Percentiles rank a stretch among this genome's conserved stretches.
These are phyloP conservation scores for Dujonia santamariae DNA, from an alignment of 1,139 yeast genomes.

Conservation along the genomic window DNA sequence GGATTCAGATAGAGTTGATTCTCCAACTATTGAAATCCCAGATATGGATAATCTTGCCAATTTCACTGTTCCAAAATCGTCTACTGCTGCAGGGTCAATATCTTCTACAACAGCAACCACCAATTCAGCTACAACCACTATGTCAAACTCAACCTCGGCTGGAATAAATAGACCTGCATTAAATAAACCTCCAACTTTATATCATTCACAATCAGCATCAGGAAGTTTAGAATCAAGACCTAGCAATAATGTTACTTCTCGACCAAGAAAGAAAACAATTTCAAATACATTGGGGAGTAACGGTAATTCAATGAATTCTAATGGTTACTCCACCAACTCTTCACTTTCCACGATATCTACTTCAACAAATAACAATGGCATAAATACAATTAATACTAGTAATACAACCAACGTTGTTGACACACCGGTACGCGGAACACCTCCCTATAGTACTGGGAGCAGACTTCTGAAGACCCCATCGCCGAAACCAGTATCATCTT, in stretches of 20 bases:
- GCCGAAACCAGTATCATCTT: slow-evolving; percentile 32
- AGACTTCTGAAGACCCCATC: slow-evolving; percentile 32
- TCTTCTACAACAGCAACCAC: slow-evolving; percentile 13
- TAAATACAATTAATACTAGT: too few species aligned
- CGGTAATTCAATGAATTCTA: slow-evolving; percentile 9
- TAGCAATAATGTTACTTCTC: slow-evolving; percentile 8
- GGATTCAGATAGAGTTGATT: slow-evolving; percentile 29
- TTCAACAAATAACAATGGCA: slow-evolving; percentile 7
- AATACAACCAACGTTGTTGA: too few species aligned
- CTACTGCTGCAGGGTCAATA: slow-evolving; percentile 8
- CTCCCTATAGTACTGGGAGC: slow-evolving; percentile 33
- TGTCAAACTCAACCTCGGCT: neutral
- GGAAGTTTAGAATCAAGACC: slow-evolving; percentile 39
- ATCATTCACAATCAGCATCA: slow-evolving; percentile 50
- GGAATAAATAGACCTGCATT: slow-evolving; percentile 25
- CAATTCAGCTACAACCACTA: slow-evolving; percentile 13
- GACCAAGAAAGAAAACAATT: slow-evolving; percentile 39
- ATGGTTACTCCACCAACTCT: slow-evolving; percentile 2
- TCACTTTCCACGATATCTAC: slow-evolving; percentile 2
- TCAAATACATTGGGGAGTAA: slow-evolving; percentile 30
- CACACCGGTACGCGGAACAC: too few species aligned
- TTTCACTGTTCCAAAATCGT: slow-evolving; percentile 14
- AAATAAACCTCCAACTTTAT: slow-evolving; percentile 48
- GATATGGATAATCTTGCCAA: slow-evolving; percentile 39
- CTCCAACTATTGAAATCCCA: slow-evolving; percentile 47